Base-by-base conservation (phyloP, 768 basidiomycete species). In the Tylopilus plumbeoviolaceoides region DNA sequence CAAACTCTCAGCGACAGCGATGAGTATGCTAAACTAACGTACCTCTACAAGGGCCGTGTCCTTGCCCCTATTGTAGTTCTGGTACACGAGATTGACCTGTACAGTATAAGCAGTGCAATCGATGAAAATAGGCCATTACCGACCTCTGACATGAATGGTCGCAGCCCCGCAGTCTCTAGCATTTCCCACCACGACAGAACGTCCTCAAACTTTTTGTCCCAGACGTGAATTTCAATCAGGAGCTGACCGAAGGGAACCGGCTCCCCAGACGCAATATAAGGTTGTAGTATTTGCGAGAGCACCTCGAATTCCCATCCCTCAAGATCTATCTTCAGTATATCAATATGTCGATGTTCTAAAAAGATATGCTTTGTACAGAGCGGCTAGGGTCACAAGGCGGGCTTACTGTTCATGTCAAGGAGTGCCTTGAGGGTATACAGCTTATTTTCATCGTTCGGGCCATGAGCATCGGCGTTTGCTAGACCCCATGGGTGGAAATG, bases 41-140 rank as follows among this genome's bases (percentile, higher is more conserved):
- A 78, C 79, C 73, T 81, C 81, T 7, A 75, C 77, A 14, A 82
- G 73, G 50, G 80, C 78, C 14, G 77, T 63, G 2, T 68, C 73
- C 20, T 66, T 66, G 5, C 72, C 72, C 51, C 63, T 72, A 60
- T 82, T 80, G 63, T 81, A 82, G 58, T 81, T 82, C 51, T 76
- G 75, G 60, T 82, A 82, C 18, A 82, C 78, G 40, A 82, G 64
- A 63, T 82, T 82, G 21, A 81, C 77, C 77, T 80, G 55, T 45
- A 27, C n/a, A 4, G 54, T 1, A n/a, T 60, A 15, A 68, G 57
- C 20, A 21, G 15, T 35, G 21, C 5, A 1, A 27, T 38, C 5
- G 10, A 15, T 10, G 14, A 21, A 23, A 11, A 43, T 4, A 44
- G 2, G 27, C 17, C n/a, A 21, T 3, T 33, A 61, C 63, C 7